Evolutionary conservation across 2,329 filamentous ascomycete genomes (phyloP).

Genomic region (Gaeumannomyces sp.): DNA sequence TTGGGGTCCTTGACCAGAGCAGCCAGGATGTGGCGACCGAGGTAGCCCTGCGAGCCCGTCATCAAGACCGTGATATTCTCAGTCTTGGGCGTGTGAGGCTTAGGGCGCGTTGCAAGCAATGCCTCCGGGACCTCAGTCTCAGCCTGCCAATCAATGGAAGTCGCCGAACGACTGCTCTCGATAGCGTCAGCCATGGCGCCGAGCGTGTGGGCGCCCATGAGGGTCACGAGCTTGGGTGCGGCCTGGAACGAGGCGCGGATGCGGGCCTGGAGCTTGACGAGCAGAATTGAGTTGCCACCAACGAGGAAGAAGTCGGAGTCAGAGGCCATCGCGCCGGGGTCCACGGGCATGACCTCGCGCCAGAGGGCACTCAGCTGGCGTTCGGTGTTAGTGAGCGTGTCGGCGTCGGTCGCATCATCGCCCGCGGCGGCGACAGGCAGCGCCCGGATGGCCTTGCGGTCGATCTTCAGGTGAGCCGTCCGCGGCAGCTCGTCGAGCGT

Average conservation of each 20-base stretch:
- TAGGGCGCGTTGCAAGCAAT: too few relatives aligned
- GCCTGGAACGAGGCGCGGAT: slow-evolving; percentile 28
- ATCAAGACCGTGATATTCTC: slow-evolving; percentile 22
- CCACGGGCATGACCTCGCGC: slow-evolving; percentile 2
- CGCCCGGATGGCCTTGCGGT: background rate
- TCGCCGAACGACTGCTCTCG: slow-evolving; percentile 8
- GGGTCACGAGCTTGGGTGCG: slow-evolving; percentile 24
- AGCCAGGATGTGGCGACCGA: slow-evolving; percentile 33
- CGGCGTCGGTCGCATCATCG: background rate
- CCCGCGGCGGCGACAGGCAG: background rate
- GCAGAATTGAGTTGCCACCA: slow-evolving; percentile 19
- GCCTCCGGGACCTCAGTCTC: slow-evolving; percentile 15
- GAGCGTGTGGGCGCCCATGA: slow-evolving; percentile 33
- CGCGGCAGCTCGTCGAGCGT: background rate
- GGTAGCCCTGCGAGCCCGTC: slow-evolving; percentile 34
- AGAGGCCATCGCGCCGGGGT: slow-evolving; percentile 5
- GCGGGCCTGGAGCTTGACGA: slow-evolving; percentile 30
- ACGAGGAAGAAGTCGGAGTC: slow-evolving; percentile 29
- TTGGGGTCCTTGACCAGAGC: slow-evolving; percentile 20
- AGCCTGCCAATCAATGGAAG: slow-evolving; percentile 20
- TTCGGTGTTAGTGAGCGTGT: background rate
- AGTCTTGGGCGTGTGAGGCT: background rate
- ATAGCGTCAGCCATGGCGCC: slow-evolving; percentile 31
- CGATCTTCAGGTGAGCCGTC: background rate
- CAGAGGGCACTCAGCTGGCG: slow-evolving; percentile 1